Base-by-base conservation (phyloP, 352 stramenopile species). In the Pythium chondricola region DNA sequence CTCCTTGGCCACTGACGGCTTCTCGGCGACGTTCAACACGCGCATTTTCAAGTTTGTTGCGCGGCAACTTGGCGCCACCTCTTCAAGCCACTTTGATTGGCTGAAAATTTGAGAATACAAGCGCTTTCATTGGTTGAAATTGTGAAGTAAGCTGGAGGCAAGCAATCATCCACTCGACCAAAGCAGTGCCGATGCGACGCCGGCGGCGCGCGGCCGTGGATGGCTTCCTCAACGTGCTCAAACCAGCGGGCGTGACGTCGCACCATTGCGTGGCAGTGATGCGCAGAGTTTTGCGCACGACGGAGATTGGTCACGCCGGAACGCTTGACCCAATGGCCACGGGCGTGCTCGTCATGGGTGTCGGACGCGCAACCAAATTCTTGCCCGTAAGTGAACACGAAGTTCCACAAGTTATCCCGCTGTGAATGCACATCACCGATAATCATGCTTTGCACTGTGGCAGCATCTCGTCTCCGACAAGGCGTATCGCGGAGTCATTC, bases 1-100 rank as follows among this genome's bases (percentile, higher is more conserved):
- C 43, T 97, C 90, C 63, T 98, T 98, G 36, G 97, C 97, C 47
- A 99, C 97, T 14, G 88, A 98, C 37, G 96, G 96, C 78, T 99
- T 99, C 84, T 99, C 97, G 32, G 97, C 97, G 40, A 99, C 96
- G 67, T 99, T 98, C 16, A 99, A 82, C 58, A 92, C 83, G 27
- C 76, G 79, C 83, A 92, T 94, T 4, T 32, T 51, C 3, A 9
- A 48, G 32, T 24, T 48, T 17, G 17, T 40, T 41, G 17, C 39
- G 40, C n/a, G n/a, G n/a, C n/a, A n/a, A n/a, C n/a, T n/a, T n/a
- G n/a, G n/a, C n/a, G n/a, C n/a, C n/a, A n/a, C n/a, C n/a, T n/a
- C 22, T 26, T 20, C 8, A 21, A 37, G n/a, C 39, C 1, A 11
- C 20, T 44, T 57, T 43, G 43, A 64, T 64, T 59, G 49, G 56